Evolutionary conservation across 1,284 basidiomycete species (phyloP), one percentile per base, ranked within the genome.

Genomic region (Ganoderma boninense): DNA sequence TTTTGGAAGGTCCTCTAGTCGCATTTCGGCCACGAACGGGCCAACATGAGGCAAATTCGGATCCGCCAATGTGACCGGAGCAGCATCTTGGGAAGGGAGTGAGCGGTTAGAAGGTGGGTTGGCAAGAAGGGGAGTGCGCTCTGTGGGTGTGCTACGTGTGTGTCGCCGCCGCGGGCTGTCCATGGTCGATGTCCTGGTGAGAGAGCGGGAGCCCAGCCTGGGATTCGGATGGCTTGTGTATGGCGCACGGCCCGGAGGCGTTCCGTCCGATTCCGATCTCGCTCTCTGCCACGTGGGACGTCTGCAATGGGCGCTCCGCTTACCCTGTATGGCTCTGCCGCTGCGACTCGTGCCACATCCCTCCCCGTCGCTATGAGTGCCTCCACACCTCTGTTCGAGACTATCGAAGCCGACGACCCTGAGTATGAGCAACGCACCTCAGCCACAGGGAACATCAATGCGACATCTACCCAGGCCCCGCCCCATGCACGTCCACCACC

Each of bases 351-450:
- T 3, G 0, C 8, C 11, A 3, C 20, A 4, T 23, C 57, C 38
- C 32, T 23, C 20, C 3, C 40, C 26, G 82, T 80, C 40, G 82
- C 81, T 70, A 91, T 90, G 88, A 88, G 85, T 80, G 72, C 75
- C 26, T 69, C 71, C 29, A 86, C 87, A 62, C 90, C 91, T 49
- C 82, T 94, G 64, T 83, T 92, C 61, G 84, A 89, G 60, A 84
- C 86, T 49, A 94, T 94, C 69, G 92, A 94, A 78, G 87, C 92
- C 40, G 93, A 94, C 79, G 92, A 92, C 20, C 82, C 84, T 14
- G 77, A 69, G 4, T 71, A 71, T 57, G 76, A 77, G 60, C 74
- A 71, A 78, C 18, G 78, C 77, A 57, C 74, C 69, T 46, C 70
- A 57, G 16, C 69, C 11, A 75, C 81, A 38, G 85, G 84, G 20